phyloP scores from a whole-genome alignment of 768 basidiomycete species.

The Porphyrellus cyaneotinctus region DNA sequence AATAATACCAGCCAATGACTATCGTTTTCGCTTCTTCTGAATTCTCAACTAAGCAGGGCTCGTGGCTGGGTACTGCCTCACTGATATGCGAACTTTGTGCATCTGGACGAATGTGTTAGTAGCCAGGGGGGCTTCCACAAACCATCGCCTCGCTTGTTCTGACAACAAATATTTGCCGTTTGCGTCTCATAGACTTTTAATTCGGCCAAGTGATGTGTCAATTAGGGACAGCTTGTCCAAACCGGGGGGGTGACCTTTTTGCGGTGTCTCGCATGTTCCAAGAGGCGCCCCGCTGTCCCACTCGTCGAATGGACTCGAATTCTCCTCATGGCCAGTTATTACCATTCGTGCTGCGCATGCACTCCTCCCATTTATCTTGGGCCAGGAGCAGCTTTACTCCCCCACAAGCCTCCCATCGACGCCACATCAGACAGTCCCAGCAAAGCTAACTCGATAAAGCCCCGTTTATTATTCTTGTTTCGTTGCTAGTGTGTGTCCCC shows the following conservation, averaged over 20 bases:
- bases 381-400: conserved; percentile 3
- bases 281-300: conserved; percentile 20
- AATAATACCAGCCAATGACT: conserved; percentile 27
- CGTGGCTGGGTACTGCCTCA: conserved; percentile 23
- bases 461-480: conserved; percentile 9
- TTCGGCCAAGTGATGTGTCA: conserved; percentile 25
- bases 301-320: conserved; percentile 10
- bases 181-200: conserved; percentile 29
- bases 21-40: conserved; percentile 9
- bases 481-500: conserved; percentile 10
- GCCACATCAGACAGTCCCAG: conserved; percentile 1
- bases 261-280: conserved; percentile 23
- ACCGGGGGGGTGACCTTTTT: conserved; percentile 22
- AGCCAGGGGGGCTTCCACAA: conserved; percentile 18
- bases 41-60: conserved; percentile 15
- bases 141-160: conserved; percentile 20
- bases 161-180: conserved; percentile 23
- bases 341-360: conserved; percentile 24
- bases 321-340: conserved; percentile 28
- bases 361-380: conserved; percentile 29
- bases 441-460: conserved; percentile 1
- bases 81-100: conserved; percentile 24
- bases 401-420: conserved; percentile 9
- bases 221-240: conserved; percentile 28
- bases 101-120: conserved; percentile 18